Percentiles rank a stretch among this genome's conserved stretches.
phyloP scores from a whole-genome alignment of 1,139 yeast genomes.

The Pichia sp. region DNA sequence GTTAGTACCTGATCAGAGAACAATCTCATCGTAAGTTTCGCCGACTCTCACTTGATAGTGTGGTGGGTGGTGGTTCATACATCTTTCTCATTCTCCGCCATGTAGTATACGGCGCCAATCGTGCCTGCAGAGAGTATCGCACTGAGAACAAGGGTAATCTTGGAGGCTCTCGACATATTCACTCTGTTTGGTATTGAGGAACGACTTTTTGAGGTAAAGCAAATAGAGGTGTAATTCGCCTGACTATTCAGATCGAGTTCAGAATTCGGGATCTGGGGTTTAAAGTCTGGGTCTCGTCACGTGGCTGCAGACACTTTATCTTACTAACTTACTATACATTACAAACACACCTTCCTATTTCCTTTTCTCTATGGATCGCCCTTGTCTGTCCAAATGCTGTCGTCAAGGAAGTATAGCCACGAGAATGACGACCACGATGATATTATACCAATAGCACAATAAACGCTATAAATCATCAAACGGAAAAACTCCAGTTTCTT shows the following conservation, averaged over 20 bases:
- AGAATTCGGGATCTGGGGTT: background rate
- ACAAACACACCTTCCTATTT: too few relatives aligned
- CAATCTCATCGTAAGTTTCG: too few relatives aligned
- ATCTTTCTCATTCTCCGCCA: constrained; percentile 30
- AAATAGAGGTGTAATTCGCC: too few relatives aligned
- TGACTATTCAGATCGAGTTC: background rate
- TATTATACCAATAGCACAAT: constrained; percentile 79
- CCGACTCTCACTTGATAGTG: too few relatives aligned
- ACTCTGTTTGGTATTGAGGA: background rate
- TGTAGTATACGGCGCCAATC: constrained; percentile 27
- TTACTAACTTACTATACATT: too few relatives aligned
- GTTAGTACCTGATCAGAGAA: constrained; percentile 3
- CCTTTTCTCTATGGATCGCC: constrained; percentile 9
- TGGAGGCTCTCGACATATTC: constrained; percentile 31
- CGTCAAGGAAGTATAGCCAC: constrained; percentile 81
- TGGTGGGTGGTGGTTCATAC: constrained; percentile 27
- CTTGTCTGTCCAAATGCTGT: constrained; percentile 44
- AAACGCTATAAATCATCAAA: constrained; percentile 75
- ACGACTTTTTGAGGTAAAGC: too few relatives aligned
- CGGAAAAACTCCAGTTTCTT: constrained; percentile 62
- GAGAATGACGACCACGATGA: constrained; percentile 85
- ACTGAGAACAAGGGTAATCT: constrained; percentile 25
- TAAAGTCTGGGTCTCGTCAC: too few relatives aligned
- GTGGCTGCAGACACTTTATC: too few relatives aligned
- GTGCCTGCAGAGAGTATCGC: constrained; percentile 22